Percentiles rank a stretch among this genome's conserved stretches.
Evolutionary conservation across 495 filamentous ascomycete species (phyloP).

Genomic region (Pseudoneurospora amorphoporcata): DNA sequence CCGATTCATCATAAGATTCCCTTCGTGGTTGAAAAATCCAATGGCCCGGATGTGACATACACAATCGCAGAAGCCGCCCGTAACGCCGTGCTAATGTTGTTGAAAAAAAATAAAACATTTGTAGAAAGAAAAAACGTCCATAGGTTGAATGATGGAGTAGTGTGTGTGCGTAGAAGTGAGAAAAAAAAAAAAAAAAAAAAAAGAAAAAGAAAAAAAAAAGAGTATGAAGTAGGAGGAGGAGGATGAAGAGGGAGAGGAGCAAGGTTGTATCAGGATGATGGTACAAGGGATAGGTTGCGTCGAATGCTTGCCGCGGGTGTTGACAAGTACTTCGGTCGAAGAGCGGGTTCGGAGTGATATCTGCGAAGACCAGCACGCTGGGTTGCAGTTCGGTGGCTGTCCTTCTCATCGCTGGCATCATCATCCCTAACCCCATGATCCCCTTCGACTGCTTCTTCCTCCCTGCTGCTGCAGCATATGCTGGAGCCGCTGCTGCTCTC

Average conservation of each 20-base stretch:
- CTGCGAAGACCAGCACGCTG: background rate
- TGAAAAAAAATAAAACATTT: background rate
- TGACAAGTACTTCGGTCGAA: background rate
- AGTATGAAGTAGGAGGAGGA: background rate
- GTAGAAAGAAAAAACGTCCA: background rate
- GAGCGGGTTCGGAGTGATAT: background rate
- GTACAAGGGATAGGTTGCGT: background rate
- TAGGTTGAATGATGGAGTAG: background rate
- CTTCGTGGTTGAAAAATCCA: background rate
- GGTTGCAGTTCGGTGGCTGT: background rate
- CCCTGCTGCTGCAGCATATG: background rate
- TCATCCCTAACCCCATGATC: background rate
- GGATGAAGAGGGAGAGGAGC: background rate
- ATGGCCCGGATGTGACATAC: background rate
- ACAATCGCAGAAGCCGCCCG: background rate
- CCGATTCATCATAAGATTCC: background rate
- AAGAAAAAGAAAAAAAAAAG: background rate
- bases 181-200: background rate
- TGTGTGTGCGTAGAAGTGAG: background rate
- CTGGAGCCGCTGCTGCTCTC: background rate
- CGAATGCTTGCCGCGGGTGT: background rate
- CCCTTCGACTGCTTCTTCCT: background rate
- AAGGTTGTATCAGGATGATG: background rate
- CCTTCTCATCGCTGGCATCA: background rate
- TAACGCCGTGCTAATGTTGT: background rate